These are phyloP conservation scores for Carex littledalei DNA, from an alignment of 176 grass and related monocot genomes.

Conservation along the genomic window DNA sequence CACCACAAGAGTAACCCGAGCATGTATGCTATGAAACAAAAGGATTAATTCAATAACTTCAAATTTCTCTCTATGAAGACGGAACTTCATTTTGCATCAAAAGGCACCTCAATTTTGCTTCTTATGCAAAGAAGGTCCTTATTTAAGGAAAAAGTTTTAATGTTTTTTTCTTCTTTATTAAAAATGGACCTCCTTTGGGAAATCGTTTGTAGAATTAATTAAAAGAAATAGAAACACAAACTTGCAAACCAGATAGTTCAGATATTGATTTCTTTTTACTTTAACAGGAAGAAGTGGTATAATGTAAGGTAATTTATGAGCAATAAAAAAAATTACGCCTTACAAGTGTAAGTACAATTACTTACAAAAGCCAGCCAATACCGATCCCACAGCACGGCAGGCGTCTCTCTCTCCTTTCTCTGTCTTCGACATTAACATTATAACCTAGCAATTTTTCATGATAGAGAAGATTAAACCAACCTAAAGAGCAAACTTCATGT, in stretches of 20 bases:
- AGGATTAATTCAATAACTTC: background rate
- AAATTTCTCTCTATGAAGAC: background rate
- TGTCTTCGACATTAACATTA: slow-evolving; percentile 34
- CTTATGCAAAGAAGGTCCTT: background rate
- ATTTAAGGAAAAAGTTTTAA: background rate
- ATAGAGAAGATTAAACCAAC: slow-evolving; percentile 2
- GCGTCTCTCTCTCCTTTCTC: slow-evolving; percentile 30
- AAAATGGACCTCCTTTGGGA: background rate
- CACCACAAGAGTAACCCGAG: background rate
- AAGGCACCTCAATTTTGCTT: background rate
- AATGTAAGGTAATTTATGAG: background rate
- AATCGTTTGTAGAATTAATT: background rate
- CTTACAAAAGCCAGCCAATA: slow-evolving; percentile 91
- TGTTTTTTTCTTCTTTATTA: background rate
- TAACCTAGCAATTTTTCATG: slow-evolving; percentile 38
- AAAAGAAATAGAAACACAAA: background rate
- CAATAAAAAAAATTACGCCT: background rate
- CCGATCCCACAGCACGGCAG: slow-evolving; percentile 75
- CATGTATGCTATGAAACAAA: background rate
- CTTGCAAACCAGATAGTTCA: background rate
- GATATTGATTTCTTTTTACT: background rate
- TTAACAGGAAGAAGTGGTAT: background rate
- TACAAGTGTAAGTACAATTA: background rate
- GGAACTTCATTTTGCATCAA: background rate
- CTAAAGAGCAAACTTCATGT: background rate